Conservation (phyloP, 2,329 filamentous ascomycete genomes). For the Phaeosphaeriaceae sp. region DNA sequence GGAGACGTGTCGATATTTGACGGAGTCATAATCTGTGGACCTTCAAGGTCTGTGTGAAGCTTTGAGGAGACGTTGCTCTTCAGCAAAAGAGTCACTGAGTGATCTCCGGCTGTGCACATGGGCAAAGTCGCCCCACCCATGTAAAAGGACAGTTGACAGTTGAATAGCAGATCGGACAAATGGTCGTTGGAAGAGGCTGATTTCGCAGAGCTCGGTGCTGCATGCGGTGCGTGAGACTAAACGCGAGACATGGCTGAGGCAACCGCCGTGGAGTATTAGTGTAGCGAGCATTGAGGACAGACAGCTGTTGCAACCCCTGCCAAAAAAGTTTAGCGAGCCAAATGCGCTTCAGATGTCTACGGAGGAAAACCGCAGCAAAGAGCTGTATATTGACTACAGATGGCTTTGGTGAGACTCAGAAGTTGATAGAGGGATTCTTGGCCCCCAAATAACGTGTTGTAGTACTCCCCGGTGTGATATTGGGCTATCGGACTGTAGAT, state of each 20-base stretch:
- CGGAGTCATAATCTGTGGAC: constrained; percentile 6
- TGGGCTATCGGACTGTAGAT: no score
- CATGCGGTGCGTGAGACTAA: constrained; percentile 11
- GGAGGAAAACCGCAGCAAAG: no score
- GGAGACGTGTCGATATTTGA: constrained; percentile 3
- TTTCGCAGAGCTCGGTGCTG: constrained; percentile 16
- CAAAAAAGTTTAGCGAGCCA: constrained; percentile 3
- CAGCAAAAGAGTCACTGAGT: constrained; percentile 7
- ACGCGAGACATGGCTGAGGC: constrained; percentile 1
- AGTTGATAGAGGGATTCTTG: no score
- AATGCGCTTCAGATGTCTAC: background rate
- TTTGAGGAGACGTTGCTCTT: constrained; percentile 19
- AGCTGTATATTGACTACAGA: no score
- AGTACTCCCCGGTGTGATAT: no score
- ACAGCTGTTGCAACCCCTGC: background rate
- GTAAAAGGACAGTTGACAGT: background rate
- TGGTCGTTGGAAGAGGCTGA: constrained; percentile 20
- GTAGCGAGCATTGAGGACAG: background rate
- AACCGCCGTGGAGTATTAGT: background rate
- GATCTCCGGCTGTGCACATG: constrained; percentile 2
- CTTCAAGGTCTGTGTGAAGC: background rate
- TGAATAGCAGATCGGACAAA: constrained; percentile 19
- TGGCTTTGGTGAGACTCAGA: no score
- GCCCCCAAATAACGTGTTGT: no score
- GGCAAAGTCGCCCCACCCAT: constrained; percentile 2